Base-by-base conservation (phyloP, 2,329 filamentous ascomycete genomes). In the Trichoderma guizhouense region DNA sequence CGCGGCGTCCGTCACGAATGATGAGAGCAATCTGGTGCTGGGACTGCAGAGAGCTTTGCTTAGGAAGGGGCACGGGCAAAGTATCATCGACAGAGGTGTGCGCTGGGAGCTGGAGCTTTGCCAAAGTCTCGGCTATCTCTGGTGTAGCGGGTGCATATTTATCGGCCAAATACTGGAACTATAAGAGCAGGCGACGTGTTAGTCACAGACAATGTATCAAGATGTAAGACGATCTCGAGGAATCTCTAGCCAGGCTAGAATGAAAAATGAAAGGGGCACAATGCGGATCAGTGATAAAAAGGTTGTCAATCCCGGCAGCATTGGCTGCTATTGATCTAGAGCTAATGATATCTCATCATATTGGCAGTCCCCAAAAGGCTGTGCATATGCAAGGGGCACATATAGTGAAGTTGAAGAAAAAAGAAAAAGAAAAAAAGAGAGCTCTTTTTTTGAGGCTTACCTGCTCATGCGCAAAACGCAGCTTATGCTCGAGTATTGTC, bases 241-340 rank as follows among this genome's bases (percentile, higher is more conserved):
- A 7, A 53, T 53, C n/a, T 21, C 47, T 47, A 8, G 18, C 34
- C 12, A 24, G 28, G 39, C 30, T 28, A 51, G 26, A 75, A 78
- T 75, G 68, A 83, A 80, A 36, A 12, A 15, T 12, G 28, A 61
- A 62, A 34, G 32, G 53, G 32, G 53, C 15, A 72, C 11, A 66
- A n/a, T 58, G 53, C 32, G 24, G 53, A 66, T 72, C 71, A 72
- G 71, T 53, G 63, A 69, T 62, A 72, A 77, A 84, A 80, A 80
- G 79, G 75, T 80, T 88, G 82, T 92, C 90, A 85, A 86, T 92
- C 91, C 88, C 82, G 79, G 81, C 80, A 82, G 76, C 76, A 75
- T 74, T 74, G 79, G 86, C 84, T 88, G 86, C 90, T 93, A 87
- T 86, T 91, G 91, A 92, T 93, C 92, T 93, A 93, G 92, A 94